Evolutionary conservation across 305 asterid species (phyloP).

Genomic region (Andrographis paniculata): DNA sequence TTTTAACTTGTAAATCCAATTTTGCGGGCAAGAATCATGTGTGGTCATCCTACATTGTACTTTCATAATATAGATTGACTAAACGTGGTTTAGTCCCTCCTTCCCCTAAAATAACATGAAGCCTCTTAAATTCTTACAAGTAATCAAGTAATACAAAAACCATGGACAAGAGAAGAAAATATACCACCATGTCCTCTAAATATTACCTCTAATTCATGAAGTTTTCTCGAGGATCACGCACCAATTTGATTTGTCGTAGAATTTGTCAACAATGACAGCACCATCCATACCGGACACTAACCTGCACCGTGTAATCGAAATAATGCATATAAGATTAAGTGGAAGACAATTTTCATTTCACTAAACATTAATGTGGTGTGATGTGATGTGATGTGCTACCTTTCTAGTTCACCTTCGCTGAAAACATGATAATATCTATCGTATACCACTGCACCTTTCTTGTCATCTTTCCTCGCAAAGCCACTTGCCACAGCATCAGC

Average conservation of each 20-base stretch:
- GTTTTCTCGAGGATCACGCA: conserved; percentile 85
- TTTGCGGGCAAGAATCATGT: no score
- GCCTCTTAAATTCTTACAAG: no score
- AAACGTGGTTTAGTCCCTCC: no score
- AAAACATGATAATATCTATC: conserved; percentile 92
- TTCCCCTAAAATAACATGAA: no score
- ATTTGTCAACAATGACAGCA: conserved; percentile 65
- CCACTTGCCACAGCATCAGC: conserved; percentile 74
- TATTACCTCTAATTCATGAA: conserved; percentile 10
- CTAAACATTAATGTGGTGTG: not conserved
- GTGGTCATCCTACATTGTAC: no score
- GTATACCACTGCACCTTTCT: conserved; percentile 86
- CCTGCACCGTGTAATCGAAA: conserved; percentile 30
- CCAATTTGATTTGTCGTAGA: conserved; percentile 92
- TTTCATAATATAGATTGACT: no score
- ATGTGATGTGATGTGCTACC: no score
- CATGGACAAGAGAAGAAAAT: no score
- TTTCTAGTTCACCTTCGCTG: conserved; percentile 96
- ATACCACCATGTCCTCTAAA: no score
- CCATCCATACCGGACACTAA: conserved; percentile 54
- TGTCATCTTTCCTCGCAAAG: conserved; percentile 87
- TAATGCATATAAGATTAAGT: not conserved
- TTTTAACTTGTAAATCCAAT: no score
- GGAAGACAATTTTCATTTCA: not conserved
- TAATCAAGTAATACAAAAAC: no score